Evolutionary conservation across 148 eudicot genomes (phyloP), one percentile per base, ranked within the genome.

Genomic region (Nepenthes mirabilis): DNA sequence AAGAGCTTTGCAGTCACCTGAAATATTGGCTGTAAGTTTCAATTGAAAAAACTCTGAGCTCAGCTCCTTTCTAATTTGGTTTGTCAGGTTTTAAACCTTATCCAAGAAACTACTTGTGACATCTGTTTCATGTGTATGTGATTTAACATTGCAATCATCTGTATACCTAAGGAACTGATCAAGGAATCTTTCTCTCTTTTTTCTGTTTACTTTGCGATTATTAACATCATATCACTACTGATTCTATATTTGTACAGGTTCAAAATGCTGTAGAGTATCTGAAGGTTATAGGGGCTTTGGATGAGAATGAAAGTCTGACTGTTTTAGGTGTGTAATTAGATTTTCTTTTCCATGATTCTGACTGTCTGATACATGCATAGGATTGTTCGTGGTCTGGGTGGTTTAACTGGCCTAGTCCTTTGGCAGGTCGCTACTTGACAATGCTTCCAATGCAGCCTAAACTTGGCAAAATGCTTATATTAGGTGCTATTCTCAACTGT

Each of bases 371-470:
- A 11, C 52, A 11, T 49, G 12, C 52, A 6, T n/a, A 49, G 52
- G 14, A 5, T 3, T 49, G n/a, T 10, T 11, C 3, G 52, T 2
- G 6, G n/a, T 2, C 14, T 9, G 14, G 35, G 33, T 61, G 43
- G 43, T 62, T 10, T 52, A 11, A 9, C 2, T 9, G 35, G n/a
- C 33, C 37, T 9, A 69, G 63, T 52, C 58, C 49, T 66, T 73
- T 73, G 74, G 61, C 87, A 93, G 98, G 98, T 56, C 85, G 77
- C 45, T 85, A 75, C 79, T 67, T 94, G 70, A 74, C 95, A 34
- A 81, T 89, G 81, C 95, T 94, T 61, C 99, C 99, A 40, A 85
- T 94, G 70, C 97, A 94, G 77, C 99, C 99, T 37, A 94, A 94
- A 82, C 84, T 89, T 40, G 99, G 99, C 57, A 94, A 94, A 72